phyloP scores from a whole-genome alignment of 306 rosid species.

The Corylus heterophylla region DNA sequence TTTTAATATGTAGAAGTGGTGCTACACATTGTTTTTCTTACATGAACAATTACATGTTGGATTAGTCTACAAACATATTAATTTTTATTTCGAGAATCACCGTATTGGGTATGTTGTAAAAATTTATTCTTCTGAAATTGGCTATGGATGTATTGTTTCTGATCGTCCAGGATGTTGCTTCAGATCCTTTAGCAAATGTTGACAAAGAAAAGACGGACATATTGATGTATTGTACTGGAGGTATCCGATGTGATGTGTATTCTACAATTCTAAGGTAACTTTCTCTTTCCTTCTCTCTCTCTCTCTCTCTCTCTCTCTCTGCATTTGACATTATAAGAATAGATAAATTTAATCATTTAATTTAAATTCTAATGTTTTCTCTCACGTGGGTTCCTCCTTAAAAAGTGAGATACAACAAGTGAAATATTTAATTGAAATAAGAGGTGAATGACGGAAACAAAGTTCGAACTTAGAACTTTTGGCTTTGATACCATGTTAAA shows the following conservation, averaged over 20 bases:
- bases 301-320: background rate
- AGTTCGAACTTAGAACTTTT: no score
- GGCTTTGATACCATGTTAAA: no score
- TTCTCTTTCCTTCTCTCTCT: background rate
- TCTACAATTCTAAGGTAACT: conserved; percentile 81
- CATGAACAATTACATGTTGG: no score
- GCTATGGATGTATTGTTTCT: conserved; percentile 24
- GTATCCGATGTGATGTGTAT: conserved; percentile 88
- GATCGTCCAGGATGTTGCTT: conserved; percentile 56
- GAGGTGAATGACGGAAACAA: no score
- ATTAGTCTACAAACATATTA: background rate
- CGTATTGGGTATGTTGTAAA: conserved; percentile 1
- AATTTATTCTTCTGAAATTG: conserved; percentile 23
- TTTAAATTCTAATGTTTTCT: no score
- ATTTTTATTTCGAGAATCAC: conserved; percentile 2
- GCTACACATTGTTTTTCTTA: background rate
- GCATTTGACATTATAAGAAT: background rate
- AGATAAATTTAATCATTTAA: no score
- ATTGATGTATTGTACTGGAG: conserved; percentile 97
- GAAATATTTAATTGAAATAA: no score
- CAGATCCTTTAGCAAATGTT: conserved; percentile 76
- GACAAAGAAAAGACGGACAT: conserved; percentile 66
- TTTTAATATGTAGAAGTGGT: background rate
- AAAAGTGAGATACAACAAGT: no score
- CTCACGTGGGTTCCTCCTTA: no score